A percentile compares a stretch with the other conserved stretches of the same genome.
phyloP scores from a whole-genome alignment of 2,329 filamentous ascomycete genomes.

The Paraphaeosphaeria sporulosa region DNA sequence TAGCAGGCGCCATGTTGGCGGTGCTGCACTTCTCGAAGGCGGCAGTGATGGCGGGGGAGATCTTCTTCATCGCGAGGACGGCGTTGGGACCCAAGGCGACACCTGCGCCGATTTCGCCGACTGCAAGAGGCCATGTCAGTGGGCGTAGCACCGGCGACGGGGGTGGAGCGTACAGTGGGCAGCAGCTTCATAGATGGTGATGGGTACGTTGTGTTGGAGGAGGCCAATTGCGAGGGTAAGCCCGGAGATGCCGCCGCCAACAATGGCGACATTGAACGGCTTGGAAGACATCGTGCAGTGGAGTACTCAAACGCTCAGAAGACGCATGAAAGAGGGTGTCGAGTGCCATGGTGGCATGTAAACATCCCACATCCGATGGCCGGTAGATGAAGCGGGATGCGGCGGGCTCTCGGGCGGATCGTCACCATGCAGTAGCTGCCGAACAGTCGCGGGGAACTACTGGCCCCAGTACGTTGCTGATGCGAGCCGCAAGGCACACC shows the following conservation, averaged over 20 bases:
- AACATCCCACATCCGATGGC: background rate
- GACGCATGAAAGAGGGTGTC: background rate
- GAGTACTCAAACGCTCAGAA: background rate
- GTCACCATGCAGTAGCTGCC: slow-evolving; percentile 2
- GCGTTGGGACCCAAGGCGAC: slow-evolving; percentile 65
- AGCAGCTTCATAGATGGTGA: slow-evolving; percentile 66
- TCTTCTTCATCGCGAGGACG: slow-evolving; percentile 61
- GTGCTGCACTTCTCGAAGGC: slow-evolving; percentile 55
- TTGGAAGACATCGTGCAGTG: slow-evolving; percentile 38
- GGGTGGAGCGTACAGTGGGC: slow-evolving; percentile 41
- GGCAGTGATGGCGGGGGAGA: slow-evolving; percentile 53
- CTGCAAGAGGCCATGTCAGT: background rate
- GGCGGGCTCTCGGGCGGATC: background rate
- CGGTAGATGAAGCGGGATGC: background rate
- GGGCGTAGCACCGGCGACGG: no score
- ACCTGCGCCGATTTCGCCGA: slow-evolving; percentile 67
- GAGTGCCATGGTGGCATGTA: background rate
- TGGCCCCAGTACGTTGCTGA: background rate
- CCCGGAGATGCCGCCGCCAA: slow-evolving; percentile 67
- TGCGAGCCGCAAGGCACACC: background rate
- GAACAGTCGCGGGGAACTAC: slow-evolving; percentile 5
- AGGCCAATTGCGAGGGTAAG: slow-evolving; percentile 63
- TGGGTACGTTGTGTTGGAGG: slow-evolving; percentile 53
- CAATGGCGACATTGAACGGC: slow-evolving; percentile 61
- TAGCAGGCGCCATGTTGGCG: slow-evolving; percentile 42